phyloP scores from a whole-genome alignment of 1,139 yeast genomes.

The Blastobotrys elegans region DNA sequence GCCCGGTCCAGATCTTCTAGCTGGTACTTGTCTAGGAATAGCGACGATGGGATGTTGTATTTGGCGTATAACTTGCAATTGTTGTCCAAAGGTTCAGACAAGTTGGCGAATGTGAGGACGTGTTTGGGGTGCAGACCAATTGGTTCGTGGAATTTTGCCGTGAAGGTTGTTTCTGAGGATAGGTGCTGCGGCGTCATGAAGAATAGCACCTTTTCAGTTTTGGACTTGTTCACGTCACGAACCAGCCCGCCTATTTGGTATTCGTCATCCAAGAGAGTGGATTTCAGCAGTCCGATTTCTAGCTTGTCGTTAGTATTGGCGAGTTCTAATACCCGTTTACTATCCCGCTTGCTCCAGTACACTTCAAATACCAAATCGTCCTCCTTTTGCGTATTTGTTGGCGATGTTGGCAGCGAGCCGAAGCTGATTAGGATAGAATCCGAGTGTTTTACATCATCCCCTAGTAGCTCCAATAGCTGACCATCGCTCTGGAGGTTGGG shows the following conservation, averaged over 20 bases:
- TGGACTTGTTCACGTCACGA: conserved; percentile 20
- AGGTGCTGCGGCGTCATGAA: conserved; percentile 24
- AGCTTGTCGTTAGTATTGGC: conserved; percentile 16
- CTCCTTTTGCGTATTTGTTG: conserved; percentile 20
- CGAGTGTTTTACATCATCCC: background rate
- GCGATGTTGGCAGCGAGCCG: conserved; percentile 25
- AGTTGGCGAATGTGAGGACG: conserved; percentile 17
- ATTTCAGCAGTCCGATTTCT: conserved; percentile 26
- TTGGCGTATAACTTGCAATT: conserved; percentile 40
- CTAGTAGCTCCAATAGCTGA: background rate
- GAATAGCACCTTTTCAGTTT: conserved; percentile 23
- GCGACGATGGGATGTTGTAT: conserved; percentile 35
- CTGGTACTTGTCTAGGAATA: conserved; percentile 41
- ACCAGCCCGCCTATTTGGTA: conserved; percentile 27
- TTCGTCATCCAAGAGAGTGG: conserved; percentile 20
- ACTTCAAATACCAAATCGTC: conserved; percentile 27
- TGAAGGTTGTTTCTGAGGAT: conserved; percentile 25
- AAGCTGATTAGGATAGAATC: conserved; percentile 25
- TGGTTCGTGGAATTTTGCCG: conserved; percentile 35
- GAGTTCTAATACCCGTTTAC: background rate
- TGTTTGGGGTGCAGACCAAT: conserved; percentile 45
- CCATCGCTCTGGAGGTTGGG: background rate
- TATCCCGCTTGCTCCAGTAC: conserved; percentile 18
- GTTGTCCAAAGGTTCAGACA: conserved; percentile 17
- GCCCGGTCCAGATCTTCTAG: conserved; percentile 32